Base-by-base conservation (phyloP, 2,329 filamentous ascomycete species). In the Botryosphaeria agaves region DNA sequence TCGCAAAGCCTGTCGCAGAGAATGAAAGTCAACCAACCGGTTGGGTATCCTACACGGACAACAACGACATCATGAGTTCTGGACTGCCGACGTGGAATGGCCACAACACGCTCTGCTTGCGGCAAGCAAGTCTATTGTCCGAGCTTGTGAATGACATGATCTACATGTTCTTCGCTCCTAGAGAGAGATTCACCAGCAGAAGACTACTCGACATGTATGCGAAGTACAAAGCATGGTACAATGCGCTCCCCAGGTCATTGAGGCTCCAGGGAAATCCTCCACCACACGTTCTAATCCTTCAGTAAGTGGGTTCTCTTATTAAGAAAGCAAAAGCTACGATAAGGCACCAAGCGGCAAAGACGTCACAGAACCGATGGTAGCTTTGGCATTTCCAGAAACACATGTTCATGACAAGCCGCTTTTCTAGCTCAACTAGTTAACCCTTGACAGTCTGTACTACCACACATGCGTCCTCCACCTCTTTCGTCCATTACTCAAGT, bases 131-230 rank as follows among this genome's bases (percentile, higher is more conserved):
- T n/a, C n/a, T n/a, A 18, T 34, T 40, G 11, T 40, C 36, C 5
- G 35, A 36, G 19, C 36, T 40, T 16, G 34, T 40, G 25, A 40
- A 40, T 29, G 36, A 34, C 9, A 40, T 34, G n/a, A 31, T 40
- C 12, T 25, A 29, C 12, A 38, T 40, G 36, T 40, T 40, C 35
- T 38, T 38, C 33, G 36, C 36, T n/a, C 38, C 38, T n/a, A 31
- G 32, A 5, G 18, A 30, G 28, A 31, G 30, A 18, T 31, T 38
- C 15, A 40, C 36, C 28, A 36, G 38, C 14, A 38, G 29, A 14
- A 15, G 30, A 6, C 27, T 40, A 14, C 26, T 40, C 9, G 32
- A 34, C 11, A 32, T 37, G 28, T 35, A 40, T 31, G 21, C 30
- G 7, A 40, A 40, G 19, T 38, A 38, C 27, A 23, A 28, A 16